Evolutionary conservation across 805 yeast species (phyloP).

Genomic region (Ogataea angusta): DNA sequence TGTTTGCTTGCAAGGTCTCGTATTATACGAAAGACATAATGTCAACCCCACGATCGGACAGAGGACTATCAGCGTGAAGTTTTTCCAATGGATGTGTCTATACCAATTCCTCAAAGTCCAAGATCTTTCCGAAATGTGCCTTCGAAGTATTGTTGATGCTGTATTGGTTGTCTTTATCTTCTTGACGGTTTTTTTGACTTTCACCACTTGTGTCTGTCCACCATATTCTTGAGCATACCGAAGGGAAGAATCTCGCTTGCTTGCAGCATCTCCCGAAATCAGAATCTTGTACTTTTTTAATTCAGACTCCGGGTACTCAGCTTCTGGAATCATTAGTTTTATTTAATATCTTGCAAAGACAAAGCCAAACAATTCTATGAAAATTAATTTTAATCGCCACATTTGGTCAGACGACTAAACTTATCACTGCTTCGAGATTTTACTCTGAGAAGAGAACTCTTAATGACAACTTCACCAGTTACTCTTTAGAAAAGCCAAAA

Average conservation of each 20-base stretch:
- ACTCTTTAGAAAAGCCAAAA: too few relatives aligned
- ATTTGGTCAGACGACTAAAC: too few relatives aligned
- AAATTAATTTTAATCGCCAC: too few relatives aligned
- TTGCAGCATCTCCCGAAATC: background rate
- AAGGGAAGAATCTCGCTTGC: slow-evolving; percentile 1
- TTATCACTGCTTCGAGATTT: too few relatives aligned
- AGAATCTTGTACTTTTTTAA: slow-evolving; percentile 21
- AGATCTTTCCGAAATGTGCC: slow-evolving; percentile 68
- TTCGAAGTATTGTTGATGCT: slow-evolving; percentile 22
- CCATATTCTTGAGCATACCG: slow-evolving; percentile 4
- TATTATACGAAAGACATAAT: slow-evolving; percentile 3
- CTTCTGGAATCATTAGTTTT: slow-evolving; percentile 25
- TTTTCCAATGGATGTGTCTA: slow-evolving; percentile 73
- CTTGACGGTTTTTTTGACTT: slow-evolving; percentile 15
- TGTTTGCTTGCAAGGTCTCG: slow-evolving; percentile 31
- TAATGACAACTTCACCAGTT: too few relatives aligned
- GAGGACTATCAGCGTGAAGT: slow-evolving; percentile 51
- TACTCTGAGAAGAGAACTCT: too few relatives aligned
- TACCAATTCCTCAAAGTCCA: slow-evolving; percentile 74
- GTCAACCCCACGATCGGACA: slow-evolving; percentile 44
- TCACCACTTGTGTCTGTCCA: slow-evolving; percentile 32
- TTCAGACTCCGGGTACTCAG: slow-evolving; percentile 31
- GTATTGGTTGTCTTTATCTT: slow-evolving; percentile 23
- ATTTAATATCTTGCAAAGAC: background rate
- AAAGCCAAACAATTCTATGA: background rate